Base-by-base conservation (phyloP, 2,329 filamentous ascomycete genomes). In the Aaosphaeria pasadenensis region DNA sequence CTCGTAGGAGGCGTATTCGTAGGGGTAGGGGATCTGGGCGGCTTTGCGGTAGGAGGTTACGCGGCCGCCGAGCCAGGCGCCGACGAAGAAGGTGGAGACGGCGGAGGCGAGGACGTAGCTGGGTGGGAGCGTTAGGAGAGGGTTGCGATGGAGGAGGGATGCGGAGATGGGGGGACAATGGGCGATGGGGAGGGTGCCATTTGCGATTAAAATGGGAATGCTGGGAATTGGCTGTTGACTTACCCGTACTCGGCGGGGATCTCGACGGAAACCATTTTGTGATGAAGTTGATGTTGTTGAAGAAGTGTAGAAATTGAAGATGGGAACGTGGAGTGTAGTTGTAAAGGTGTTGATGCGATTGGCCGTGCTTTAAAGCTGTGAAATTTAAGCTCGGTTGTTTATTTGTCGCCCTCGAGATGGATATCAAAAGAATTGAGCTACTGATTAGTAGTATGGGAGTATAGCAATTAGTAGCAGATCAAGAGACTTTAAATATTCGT, bases 91-190 rank as follows among this genome's bases (percentile, higher is more conserved):
- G 51, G 75, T 78, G 48, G 76, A 75, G 51, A 81, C 73, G 33
- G 78, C 75, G 54, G 81, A 70, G 58, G 74, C 70, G 60, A 83
- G 71, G 65, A 82, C 79, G 63, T 78, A 78, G 67, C 83, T 84
- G 50, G 42, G 6, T 29, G 30, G 38, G 43, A 7, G 36, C 41
- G 33, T 42, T 29, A 7, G 32, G 35, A 45, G 43, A 30, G 33
- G 28, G 32, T 43, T 7, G 11, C 45, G 54, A 48, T 57, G 54
- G 40, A 36, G 33, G n/a, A 4, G 45, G 13, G 24, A 31, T 42
- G 39, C 13, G 38, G 7, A 13, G 13, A 40, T 42, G 39, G 30
- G 17, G 39, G 11, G n/a, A 29, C 42, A 28, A 33, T n/a, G 5
- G n/a, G 43, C 30, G 17, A 24, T 24, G 17, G 17, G 17, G 17